These are phyloP conservation scores for Exophiala spinifera DNA, from an alignment of 2,329 filamentous ascomycete species.

Conservation along the genomic window DNA sequence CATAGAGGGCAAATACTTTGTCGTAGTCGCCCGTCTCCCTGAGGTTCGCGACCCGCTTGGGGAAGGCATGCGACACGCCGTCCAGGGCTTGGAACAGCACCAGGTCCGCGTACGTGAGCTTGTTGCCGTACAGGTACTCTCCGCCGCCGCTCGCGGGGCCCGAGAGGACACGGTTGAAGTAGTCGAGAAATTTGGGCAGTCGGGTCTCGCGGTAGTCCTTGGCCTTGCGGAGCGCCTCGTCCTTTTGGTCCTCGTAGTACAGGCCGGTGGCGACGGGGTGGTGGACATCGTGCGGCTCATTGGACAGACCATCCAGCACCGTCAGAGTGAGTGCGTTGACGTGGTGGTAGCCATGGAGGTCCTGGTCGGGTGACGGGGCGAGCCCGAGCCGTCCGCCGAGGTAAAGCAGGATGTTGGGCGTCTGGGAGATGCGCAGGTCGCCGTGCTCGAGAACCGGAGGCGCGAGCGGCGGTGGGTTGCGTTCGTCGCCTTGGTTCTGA, in stretches of 20 bases:
- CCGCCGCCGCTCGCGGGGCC: slow-evolving; percentile 56
- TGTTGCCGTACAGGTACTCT: slow-evolving; percentile 64
- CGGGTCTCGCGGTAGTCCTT: slow-evolving; percentile 58
- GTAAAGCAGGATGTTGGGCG: slow-evolving; percentile 70
- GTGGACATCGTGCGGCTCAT: slow-evolving; percentile 72
- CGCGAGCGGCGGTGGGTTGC: slow-evolving; percentile 64
- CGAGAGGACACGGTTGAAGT: slow-evolving; percentile 65
- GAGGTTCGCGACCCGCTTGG: slow-evolving; percentile 59
- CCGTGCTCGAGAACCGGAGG: slow-evolving; percentile 61
- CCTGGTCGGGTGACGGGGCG: slow-evolving; percentile 40
- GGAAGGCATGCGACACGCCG: slow-evolving; percentile 62
- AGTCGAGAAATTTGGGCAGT: slow-evolving; percentile 69
- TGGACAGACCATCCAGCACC: slow-evolving; percentile 66
- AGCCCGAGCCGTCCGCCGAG: slow-evolving; percentile 61
- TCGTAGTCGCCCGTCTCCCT: slow-evolving; percentile 57
- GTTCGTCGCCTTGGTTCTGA: slow-evolving; percentile 40
- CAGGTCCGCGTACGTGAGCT: slow-evolving; percentile 68
- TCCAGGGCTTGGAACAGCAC: slow-evolving; percentile 69
- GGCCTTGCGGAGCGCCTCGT: slow-evolving; percentile 58
- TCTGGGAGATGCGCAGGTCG: slow-evolving; percentile 63
- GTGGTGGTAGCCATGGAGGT: slow-evolving; percentile 50
- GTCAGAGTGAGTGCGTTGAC: slow-evolving; percentile 66
- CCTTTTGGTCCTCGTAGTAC: slow-evolving; percentile 75
- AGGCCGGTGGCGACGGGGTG: slow-evolving; percentile 61
- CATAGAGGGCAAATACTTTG: slow-evolving; percentile 61